phyloP scores from a whole-genome alignment of 176 grass and related monocot species.

The Raddia distichophylla region DNA sequence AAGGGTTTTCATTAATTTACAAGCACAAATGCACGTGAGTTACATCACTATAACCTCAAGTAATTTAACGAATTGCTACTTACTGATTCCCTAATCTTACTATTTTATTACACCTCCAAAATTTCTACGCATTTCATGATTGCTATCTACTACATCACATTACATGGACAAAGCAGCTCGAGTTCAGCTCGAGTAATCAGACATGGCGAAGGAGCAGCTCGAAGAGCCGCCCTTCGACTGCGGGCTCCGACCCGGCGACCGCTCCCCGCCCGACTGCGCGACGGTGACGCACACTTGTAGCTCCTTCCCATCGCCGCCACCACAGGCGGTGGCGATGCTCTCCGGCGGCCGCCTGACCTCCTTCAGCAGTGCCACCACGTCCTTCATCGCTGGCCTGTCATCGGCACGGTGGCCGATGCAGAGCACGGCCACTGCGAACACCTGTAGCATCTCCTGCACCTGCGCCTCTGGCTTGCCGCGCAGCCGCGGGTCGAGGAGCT shows the following conservation, averaged over 20 bases:
- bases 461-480: constrained; percentile 63
- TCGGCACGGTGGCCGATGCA: constrained; percentile 68
- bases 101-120: constrained; percentile 41
- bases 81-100: constrained; percentile 48
- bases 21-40: constrained; percentile 42
- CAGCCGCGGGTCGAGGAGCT: constrained; percentile 76
- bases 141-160: constrained; percentile 35
- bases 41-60: constrained; percentile 31
- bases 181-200: constrained; percentile 71
- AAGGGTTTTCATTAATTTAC: constrained; percentile 56
- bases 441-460: constrained; percentile 89
- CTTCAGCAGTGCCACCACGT: constrained; percentile 75
- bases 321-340: not conserved
- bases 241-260: constrained; percentile 38
- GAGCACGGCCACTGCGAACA: constrained; percentile 61
- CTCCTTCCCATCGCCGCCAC: constrained; percentile 45
- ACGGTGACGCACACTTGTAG: not conserved
- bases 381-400: constrained; percentile 90
- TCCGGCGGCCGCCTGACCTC: constrained; percentile 62
- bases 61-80: constrained; percentile 36
- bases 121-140: constrained; percentile 5
- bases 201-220: constrained; percentile 89
- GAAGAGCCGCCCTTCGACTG: constrained; percentile 62
- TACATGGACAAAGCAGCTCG: not conserved
- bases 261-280: not conserved